Percentiles rank a stretch among this genome's conserved stretches.
Evolutionary conservation across 805 yeast species (phyloP).

Genomic region (Candida arabinofermentans): DNA sequence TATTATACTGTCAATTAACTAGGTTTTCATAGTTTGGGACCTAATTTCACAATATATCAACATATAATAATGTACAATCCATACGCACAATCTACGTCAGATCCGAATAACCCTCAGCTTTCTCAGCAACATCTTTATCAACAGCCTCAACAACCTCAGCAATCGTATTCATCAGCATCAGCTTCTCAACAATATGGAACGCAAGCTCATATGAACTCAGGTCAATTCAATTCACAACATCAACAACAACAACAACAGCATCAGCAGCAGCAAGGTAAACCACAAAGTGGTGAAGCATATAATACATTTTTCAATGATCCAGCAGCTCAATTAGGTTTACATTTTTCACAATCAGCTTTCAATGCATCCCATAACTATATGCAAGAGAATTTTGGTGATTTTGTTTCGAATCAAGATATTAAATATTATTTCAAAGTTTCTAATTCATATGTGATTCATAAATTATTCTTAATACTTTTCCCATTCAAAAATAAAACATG

Average conservation of each 20-base stretch:
- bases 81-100: conserved; percentile 33
- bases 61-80: conserved; percentile 43
- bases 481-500: conserved; percentile 86
- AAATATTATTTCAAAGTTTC: conserved; percentile 90
- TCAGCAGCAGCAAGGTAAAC: neutral
- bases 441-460: conserved; percentile 76
- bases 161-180: conserved; percentile 13
- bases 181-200: conserved; percentile 21
- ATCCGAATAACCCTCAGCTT: conserved; percentile 19
- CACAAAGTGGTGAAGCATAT: conserved; percentile 16
- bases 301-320: conserved; percentile 67
- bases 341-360: conserved; percentile 82
- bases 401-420: conserved; percentile 52
- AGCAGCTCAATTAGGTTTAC: conserved; percentile 78
- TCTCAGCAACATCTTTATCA: conserved; percentile 21
- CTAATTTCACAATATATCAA: too few species aligned
- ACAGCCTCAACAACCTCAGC: conserved; percentile 17
- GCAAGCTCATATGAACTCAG: conserved; percentile 6
- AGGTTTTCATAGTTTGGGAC: too few species aligned
- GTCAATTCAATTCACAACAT: conserved; percentile 2
- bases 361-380: conserved; percentile 76
- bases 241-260: conserved; percentile 1
- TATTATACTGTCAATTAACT: too few species aligned
- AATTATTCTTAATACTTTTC: conserved; percentile 68
- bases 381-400: conserved; percentile 61